A percentile compares a stretch with the other conserved stretches of the same genome.
These are phyloP conservation scores for Mrakia gelida DNA, from an alignment of 768 basidiomycete genomes.

Conservation along the genomic window DNA sequence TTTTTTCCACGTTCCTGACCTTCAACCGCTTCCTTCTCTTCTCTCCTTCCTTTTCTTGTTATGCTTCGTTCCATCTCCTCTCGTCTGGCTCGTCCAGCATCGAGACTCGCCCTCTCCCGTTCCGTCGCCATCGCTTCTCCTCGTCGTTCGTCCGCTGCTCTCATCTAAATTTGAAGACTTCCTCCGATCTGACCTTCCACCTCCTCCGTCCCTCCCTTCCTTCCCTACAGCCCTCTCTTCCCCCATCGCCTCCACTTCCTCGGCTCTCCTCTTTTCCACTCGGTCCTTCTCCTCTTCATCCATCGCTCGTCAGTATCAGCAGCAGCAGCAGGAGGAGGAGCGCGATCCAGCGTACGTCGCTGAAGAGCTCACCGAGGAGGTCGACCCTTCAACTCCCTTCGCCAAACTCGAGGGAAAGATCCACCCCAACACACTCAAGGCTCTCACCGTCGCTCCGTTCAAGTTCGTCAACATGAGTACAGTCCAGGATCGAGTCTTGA, in stretches of 20 bases:
- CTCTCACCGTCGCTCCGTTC: constrained; percentile 63
- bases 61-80: constrained; percentile 29
- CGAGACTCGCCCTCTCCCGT: neutral
- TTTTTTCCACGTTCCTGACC: neutral
- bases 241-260: neutral
- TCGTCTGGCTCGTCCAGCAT: constrained; percentile 16
- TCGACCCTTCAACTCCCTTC: constrained; percentile 14
- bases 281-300: constrained; percentile 6
- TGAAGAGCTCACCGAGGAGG: constrained; percentile 8
- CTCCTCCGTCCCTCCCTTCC: too few relatives aligned
- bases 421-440: constrained; percentile 50
- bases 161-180: neutral
- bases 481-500: constrained; percentile 75
- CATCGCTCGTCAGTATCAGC: neutral
- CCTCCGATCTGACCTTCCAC: neutral
- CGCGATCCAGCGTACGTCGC: constrained; percentile 1
- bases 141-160: neutral
- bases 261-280: neutral
- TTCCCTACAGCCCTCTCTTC: neutral
- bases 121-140: neutral
- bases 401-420: constrained; percentile 37
- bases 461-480: constrained; percentile 65
- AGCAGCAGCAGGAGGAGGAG: constrained; percentile 1
- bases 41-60: neutral
- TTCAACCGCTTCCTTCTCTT: neutral